Base-by-base conservation (phyloP, 1,139 yeast species). In the Hansenula sp. region DNA sequence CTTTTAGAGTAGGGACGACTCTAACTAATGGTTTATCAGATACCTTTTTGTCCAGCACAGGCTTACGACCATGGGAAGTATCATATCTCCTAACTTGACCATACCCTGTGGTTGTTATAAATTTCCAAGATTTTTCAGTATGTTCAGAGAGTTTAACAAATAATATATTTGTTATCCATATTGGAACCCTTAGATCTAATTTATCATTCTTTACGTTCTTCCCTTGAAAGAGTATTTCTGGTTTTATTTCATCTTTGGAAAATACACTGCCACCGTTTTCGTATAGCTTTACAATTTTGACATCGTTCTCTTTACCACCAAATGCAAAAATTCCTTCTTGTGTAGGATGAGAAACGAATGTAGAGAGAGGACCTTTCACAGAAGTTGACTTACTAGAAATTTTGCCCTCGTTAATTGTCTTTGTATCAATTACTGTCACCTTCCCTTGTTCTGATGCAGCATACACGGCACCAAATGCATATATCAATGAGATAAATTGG, bases 231-330 rank as follows among this genome's bases (percentile, higher is more conserved):
- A 82, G 46, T 13, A 64, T 56, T 32, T 63, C 58, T 39, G 53
- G 51, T 51, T 53, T 51, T 17, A 58, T 37, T 18, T 50, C 55
- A 2, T 18, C 8, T 6, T 32, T 22, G 12, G 37, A 29, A 16
- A 41, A 40, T 13, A 41, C 30, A 7, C 32, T 16, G 10, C 48
- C 48, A 3, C 34, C 27, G 2, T 51, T 49, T 5, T 62, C 62
- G 37, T 65, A 68, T 16, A 82, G 46, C 38, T 68, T 61, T 2
- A 79, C 60, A 18, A 84, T 61, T 44, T 74, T 75, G 4, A 82
- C 64, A 51, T 82, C 83, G 47, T 78, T 77, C 50, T 84, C 89
- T 56, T 82, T 77, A 33, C 94, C 95, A 36, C 92, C 95, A 54
- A 66, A 75, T 0, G 87, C 90, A 60, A 79, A 75, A 2, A 77